Percentiles rank a stretch among this genome's conserved stretches.
These are phyloP conservation scores for Colletotrichum tabaci DNA, from an alignment of 2,329 filamentous ascomycete genomes.

Conservation along the genomic window DNA sequence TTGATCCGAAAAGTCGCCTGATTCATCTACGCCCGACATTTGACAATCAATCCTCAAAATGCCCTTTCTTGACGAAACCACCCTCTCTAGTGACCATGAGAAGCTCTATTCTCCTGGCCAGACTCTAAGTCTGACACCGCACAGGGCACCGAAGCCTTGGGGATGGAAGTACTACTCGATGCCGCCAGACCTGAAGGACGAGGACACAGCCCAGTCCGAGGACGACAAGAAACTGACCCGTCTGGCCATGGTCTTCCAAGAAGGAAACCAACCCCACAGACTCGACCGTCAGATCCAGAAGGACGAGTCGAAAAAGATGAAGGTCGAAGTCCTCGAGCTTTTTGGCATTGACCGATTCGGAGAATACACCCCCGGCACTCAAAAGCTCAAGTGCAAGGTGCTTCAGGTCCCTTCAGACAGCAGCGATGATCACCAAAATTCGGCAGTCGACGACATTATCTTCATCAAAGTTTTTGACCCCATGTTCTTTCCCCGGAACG, in stretches of 20 bases:
- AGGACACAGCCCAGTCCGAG: background rate
- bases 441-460: background rate
- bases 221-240: background rate
- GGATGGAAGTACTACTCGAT: background rate
- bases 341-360: background rate
- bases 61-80: background rate
- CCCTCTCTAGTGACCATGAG: background rate
- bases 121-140: background rate
- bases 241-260: conserved; percentile 1
- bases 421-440: background rate
- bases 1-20: background rate
- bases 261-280: background rate
- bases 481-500: background rate
- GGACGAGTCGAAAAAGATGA: background rate
- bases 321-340: background rate
- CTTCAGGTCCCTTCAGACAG: background rate
- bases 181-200: background rate
- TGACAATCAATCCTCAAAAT: background rate
- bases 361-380: background rate
- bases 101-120: background rate
- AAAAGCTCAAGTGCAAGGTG: background rate
- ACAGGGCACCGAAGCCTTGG: background rate
- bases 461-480: conserved; percentile 5
- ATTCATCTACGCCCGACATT: no score
- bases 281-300: background rate